Conservation (phyloP, 108 stramenopile species). For the Cylindrotheca closterium region DNA sequence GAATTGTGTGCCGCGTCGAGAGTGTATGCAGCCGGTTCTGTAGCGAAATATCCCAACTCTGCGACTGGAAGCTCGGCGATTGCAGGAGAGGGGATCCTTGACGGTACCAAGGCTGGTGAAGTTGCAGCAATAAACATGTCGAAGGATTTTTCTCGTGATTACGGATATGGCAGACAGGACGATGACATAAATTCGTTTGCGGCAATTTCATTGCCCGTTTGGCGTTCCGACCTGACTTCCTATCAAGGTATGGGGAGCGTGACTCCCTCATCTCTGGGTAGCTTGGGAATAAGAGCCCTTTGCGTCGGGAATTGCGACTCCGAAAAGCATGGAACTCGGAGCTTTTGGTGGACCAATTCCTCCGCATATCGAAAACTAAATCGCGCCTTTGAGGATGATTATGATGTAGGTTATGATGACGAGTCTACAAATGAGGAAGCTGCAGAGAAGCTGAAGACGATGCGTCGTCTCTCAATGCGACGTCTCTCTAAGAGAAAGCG, state of each 20-base stretch:
- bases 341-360: constrained; percentile 87
- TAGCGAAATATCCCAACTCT: constrained; percentile 73
- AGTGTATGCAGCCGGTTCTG: constrained; percentile 80
- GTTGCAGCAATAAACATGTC: constrained; percentile 82
- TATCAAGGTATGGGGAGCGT: constrained; percentile 23
- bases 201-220: constrained; percentile 61
- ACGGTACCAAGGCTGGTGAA: constrained; percentile 62
- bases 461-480: constrained; percentile 7
- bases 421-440: constrained; percentile 5
- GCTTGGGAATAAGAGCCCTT: constrained; percentile 70
- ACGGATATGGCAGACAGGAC: not conserved
- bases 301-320: constrained; percentile 82
- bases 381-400: constrained; percentile 24
- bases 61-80: constrained; percentile 67
- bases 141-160: constrained; percentile 23
- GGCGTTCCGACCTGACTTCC: constrained; percentile 73
- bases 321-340: constrained; percentile 70
- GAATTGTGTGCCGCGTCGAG: constrained; percentile 71
- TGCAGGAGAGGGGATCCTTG: constrained; percentile 65
- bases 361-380: constrained; percentile 47
- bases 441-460: not conserved
- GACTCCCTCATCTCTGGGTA: constrained; percentile 35
- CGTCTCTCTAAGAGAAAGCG: constrained; percentile 1
- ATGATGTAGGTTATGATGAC: constrained; percentile 1
- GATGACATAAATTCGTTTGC: constrained; percentile 31